Conservation (phyloP, 306 rosid species). For the Cicer chorassanicum region DNA sequence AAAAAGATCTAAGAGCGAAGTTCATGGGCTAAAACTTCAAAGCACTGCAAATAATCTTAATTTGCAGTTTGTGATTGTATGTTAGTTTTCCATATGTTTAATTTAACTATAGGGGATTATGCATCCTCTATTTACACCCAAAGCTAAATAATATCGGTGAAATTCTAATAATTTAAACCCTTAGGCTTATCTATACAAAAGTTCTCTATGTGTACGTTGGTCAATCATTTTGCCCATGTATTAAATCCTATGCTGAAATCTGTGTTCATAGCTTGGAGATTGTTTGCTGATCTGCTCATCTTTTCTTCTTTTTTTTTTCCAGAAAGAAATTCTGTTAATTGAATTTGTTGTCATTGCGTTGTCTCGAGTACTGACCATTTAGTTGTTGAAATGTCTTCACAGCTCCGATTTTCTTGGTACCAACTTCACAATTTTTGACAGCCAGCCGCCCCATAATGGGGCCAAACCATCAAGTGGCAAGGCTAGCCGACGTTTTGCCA, state of each 20-base stretch:
- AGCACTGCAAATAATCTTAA: background rate
- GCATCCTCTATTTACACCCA: background rate
- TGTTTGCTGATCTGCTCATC: slow-evolving; percentile 41
- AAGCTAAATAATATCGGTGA: slow-evolving; percentile 24
- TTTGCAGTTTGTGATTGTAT: slow-evolving; percentile 12
- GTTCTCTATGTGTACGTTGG: background rate
- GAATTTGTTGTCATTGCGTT: slow-evolving; percentile 3
- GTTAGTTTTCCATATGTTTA: background rate
- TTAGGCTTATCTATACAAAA: background rate
- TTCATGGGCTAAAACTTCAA: slow-evolving; percentile 1
- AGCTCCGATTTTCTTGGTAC: slow-evolving; percentile 99
- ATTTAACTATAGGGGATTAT: background rate
- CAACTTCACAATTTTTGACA: slow-evolving; percentile 88
- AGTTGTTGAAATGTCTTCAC: slow-evolving; percentile 43
- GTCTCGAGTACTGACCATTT: slow-evolving; percentile 22
- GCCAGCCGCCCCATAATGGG: slow-evolving; percentile 88
- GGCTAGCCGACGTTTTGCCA: slow-evolving; percentile 85
- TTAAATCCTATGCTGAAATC: slow-evolving; percentile 19
- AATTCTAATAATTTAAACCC: background rate
- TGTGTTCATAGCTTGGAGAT: slow-evolving; percentile 63
- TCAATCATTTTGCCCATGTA: slow-evolving; percentile 12
- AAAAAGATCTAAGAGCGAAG: background rate
- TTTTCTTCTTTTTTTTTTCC: background rate
- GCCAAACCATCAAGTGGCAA: slow-evolving; percentile 82
- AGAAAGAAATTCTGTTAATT: slow-evolving; percentile 5